Evolutionary conservation across 352 stramenopile genomes (phyloP), one percentile per base, ranked within the genome.

Genomic region (Detonula confervacea): DNA sequence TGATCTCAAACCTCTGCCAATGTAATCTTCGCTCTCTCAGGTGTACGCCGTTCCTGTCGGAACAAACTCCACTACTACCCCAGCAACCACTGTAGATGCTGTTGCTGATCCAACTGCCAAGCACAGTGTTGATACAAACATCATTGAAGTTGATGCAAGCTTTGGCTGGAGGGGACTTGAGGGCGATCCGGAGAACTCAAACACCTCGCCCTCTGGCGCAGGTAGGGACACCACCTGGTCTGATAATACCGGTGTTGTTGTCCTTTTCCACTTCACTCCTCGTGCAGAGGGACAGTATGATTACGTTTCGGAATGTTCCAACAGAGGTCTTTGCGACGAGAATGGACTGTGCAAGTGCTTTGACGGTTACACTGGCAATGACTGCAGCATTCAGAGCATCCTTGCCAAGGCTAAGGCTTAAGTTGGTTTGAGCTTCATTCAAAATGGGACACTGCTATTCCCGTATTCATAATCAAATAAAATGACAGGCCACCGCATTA

Each of bases 331-430:
- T 30, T 90, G 89, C 27, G 67, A 87, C n/a, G 68, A 85, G 18
- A 62, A 54, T 11, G 90, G 85, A 56, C 12, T 92, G 14, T 94
- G 90, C 64, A 59, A 87, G 46, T 95, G 90, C 79, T 94, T 95
- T 55, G 67, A 81, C 57, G 90, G 90, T 20, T 85, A 80, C 71
- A 80, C 70, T 42, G 65, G 69, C 14, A 12, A 74, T 51, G 70
- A 85, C 25, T 80, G 77, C 59, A 77, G 63, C 33, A 63, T 76
- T 57, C 69, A 80, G 59, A 84, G 69, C 29, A 63, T 84, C 62
- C 70, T 85, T 12, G 70, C 77, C 6, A 54, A 68, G 30, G 39
- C 29, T n/a, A 47, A 68, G 54, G 4, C 18, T 7, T 61, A 61
- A 57, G 7, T n/a, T n/a, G n/a, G n/a, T n/a, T n/a, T n/a, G n/a